phyloP scores from a whole-genome alignment of 2,329 filamentous ascomycete species.

The Paecilomyces sp. region DNA sequence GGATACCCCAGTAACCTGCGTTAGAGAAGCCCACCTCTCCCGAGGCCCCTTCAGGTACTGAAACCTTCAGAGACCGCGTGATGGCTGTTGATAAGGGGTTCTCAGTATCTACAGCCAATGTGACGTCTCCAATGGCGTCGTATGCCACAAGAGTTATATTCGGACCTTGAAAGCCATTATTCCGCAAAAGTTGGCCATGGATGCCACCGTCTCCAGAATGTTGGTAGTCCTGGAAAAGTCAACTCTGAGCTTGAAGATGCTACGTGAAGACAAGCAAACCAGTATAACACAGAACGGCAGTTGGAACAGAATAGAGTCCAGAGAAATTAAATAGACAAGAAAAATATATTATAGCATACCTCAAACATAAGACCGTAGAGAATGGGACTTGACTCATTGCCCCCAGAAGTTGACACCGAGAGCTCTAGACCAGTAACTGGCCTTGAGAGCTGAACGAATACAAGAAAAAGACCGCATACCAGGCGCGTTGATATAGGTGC shows the following conservation, averaged over 20 bases:
- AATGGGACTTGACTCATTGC: conserved; percentile 24
- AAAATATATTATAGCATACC: conserved; percentile 10
- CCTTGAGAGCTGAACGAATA: background rate
- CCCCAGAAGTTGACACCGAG: conserved; percentile 15
- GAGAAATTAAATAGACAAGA: background rate
- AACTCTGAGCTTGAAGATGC: background rate
- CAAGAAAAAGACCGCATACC: background rate
- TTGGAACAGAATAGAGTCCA: background rate
- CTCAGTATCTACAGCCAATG: conserved; percentile 15
- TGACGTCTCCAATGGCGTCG: conserved; percentile 17
- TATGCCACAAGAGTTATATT: conserved; percentile 19
- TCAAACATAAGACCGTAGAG: conserved; percentile 32
- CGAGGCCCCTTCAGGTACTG: conserved; percentile 14
- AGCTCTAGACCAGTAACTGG: background rate
- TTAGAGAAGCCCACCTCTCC: conserved; percentile 43
- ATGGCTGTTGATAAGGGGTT: conserved; percentile 21
- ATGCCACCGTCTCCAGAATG: conserved; percentile 28
- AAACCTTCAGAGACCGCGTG: conserved; percentile 18
- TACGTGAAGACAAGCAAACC: no score
- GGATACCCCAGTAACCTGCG: conserved; percentile 47
- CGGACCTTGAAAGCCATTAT: conserved; percentile 27
- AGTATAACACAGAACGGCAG: no score
- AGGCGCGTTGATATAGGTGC: background rate
- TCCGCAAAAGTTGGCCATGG: conserved; percentile 25
- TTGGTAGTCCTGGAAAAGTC: conserved; percentile 23